phyloP scores from a whole-genome alignment of 2,329 filamentous ascomycete genomes.

The Beauveria rudraprayagi region DNA sequence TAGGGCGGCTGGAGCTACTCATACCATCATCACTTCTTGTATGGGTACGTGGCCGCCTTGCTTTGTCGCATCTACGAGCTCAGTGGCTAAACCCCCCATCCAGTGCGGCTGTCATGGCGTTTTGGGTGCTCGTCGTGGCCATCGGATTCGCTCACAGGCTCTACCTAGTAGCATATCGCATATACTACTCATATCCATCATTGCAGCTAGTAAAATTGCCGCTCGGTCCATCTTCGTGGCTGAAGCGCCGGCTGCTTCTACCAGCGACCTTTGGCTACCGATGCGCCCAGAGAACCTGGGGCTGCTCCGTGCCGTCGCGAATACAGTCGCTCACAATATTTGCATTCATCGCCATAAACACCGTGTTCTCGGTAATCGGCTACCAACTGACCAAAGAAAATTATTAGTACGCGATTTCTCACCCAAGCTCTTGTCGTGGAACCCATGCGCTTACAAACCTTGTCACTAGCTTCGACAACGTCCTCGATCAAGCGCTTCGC shows the following conservation, averaged over 20 bases:
- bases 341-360: conserved; percentile 22
- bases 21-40: background rate
- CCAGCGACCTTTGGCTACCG: conserved; percentile 37
- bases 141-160: background rate
- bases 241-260: conserved; percentile 26
- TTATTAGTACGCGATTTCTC: no score
- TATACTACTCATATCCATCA: background rate
- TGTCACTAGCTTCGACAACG: background rate
- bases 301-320: conserved; percentile 35
- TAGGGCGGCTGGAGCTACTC: conserved; percentile 1
- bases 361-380: background rate
- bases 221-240: conserved; percentile 16
- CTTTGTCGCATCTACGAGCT: background rate
- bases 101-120: background rate
- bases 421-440: no score
- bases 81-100: background rate
- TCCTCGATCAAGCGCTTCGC: conserved; percentile 31
- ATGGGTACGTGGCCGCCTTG: background rate
- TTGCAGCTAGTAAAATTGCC: background rate
- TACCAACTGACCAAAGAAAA: background rate
- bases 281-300: conserved; percentile 35
- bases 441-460: background rate
- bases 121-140: conserved; percentile 1
- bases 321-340: conserved; percentile 33
- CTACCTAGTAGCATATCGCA: background rate